A percentile compares a stretch with the other conserved stretches of the same genome.
Evolutionary conservation across 192 early-diverging fungal species (phyloP).

Genomic region (Coemansia sp.): DNA sequence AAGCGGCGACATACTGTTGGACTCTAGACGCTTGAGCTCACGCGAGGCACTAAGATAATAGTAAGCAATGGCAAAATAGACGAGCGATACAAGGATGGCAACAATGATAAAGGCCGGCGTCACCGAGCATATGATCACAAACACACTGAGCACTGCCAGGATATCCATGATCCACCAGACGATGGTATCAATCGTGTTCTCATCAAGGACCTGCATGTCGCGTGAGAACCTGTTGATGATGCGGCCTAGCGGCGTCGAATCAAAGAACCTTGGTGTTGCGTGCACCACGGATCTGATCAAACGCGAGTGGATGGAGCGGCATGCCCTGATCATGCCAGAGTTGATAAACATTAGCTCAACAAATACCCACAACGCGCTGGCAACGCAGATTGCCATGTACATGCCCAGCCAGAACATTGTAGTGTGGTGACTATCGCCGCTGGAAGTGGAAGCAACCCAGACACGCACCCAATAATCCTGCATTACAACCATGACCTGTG

Average conservation of each 20-base stretch:
- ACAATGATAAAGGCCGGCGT: constrained; percentile 73
- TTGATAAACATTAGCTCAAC: constrained; percentile 49
- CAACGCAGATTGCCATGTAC: constrained; percentile 60
- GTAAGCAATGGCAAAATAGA: constrained; percentile 62
- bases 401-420: constrained; percentile 64
- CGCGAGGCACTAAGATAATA: constrained; percentile 75
- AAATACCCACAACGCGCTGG: constrained; percentile 34
- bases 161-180: constrained; percentile 55
- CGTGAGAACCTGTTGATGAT: constrained; percentile 85
- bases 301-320: constrained; percentile 55
- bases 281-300: constrained; percentile 59
- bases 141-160: constrained; percentile 54
- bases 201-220: constrained; percentile 80
- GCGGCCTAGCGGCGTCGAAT: constrained; percentile 78
- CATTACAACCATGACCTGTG: constrained; percentile 41
- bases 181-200: constrained; percentile 52
- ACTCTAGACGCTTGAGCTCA: constrained; percentile 86
- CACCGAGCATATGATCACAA: constrained; percentile 59
- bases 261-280: constrained; percentile 82
- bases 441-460: constrained; percentile 47
- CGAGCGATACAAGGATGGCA: constrained; percentile 53
- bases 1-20: constrained; percentile 69
- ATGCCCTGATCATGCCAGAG: constrained; percentile 58
- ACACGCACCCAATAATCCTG: constrained; percentile 66
- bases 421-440: constrained; percentile 18